Percentiles rank a stretch among this genome's conserved stretches.
phyloP scores from a whole-genome alignment of 192 early-diverging fungal species.

The Spinellus fusiger region DNA sequence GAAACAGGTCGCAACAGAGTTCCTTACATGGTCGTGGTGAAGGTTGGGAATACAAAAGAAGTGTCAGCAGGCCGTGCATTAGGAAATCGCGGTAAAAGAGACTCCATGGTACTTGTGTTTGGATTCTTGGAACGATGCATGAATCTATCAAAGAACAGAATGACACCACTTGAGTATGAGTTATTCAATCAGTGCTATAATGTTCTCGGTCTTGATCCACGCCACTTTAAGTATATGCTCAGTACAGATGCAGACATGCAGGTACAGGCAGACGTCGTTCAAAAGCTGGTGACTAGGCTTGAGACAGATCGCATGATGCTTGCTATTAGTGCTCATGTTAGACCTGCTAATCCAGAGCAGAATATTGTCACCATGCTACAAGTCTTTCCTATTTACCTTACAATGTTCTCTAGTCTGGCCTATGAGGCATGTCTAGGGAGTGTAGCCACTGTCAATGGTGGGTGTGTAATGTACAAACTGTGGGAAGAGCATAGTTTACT shows the following conservation, averaged over 20 bases:
- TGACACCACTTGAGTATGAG: conserved; percentile 64
- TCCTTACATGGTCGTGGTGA: conserved; percentile 58
- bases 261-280: conserved; percentile 49
- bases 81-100: conserved; percentile 81
- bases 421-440: conserved; percentile 62
- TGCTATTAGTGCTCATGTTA: conserved; percentile 61
- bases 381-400: conserved; percentile 61
- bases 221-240: conserved; percentile 57
- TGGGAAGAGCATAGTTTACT: conserved; percentile 39
- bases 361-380: conserved; percentile 63
- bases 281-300: conserved; percentile 45
- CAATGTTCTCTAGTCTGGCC: conserved; percentile 56
- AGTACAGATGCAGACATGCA: conserved; percentile 65
- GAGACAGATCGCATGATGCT: conserved; percentile 52
- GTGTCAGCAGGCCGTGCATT: conserved; percentile 31
- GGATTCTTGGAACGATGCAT: conserved; percentile 75
- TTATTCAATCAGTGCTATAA: conserved; percentile 61
- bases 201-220: conserved; percentile 56
- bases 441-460: conserved; percentile 56
- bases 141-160: conserved; percentile 48
- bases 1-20: conserved; percentile 44
- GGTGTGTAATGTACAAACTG: conserved; percentile 65
- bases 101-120: conserved; percentile 82
- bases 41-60: conserved; percentile 53
- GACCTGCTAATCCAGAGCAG: conserved; percentile 57